Percentiles rank a stretch among this genome's conserved stretches.
Evolutionary conservation across 2,329 filamentous ascomycete species (phyloP).

Genomic region (Capronia epimyces): DNA sequence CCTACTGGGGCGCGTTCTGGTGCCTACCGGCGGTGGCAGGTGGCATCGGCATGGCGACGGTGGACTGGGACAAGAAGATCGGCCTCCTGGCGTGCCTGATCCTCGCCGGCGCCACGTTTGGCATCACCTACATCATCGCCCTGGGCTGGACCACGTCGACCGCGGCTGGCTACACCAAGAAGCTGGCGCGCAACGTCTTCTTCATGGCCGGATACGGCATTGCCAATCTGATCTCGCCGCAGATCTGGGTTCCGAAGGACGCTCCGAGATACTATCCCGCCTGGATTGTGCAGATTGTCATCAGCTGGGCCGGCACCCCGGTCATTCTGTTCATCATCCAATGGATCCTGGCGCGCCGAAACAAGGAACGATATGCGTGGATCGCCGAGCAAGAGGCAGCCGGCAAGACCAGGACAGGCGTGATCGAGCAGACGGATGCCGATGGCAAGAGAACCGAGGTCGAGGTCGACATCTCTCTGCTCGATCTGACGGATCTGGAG

Average conservation of each 20-base stretch:
- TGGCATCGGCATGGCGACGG: constrained; percentile 28
- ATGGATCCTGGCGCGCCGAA: constrained; percentile 35
- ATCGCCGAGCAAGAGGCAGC: constrained; percentile 25
- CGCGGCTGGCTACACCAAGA: constrained; percentile 29
- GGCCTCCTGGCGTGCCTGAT: constrained; percentile 37
- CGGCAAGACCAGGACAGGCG: constrained; percentile 27
- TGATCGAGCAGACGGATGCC: constrained; percentile 29
- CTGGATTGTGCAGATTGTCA: constrained; percentile 30
- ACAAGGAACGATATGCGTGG: constrained; percentile 30
- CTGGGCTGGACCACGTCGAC: constrained; percentile 39
- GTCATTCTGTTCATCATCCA: constrained; percentile 39
- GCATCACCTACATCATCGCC: constrained; percentile 38
- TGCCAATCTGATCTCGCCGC: constrained; percentile 42
- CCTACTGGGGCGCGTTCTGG: constrained; percentile 28
- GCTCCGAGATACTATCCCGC: constrained; percentile 30
- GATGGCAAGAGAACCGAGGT: constrained; percentile 31
- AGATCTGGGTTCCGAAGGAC: constrained; percentile 38
- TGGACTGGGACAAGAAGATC: constrained; percentile 38
- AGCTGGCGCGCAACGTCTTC: constrained; percentile 33
- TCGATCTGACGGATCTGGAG: constrained; percentile 36
- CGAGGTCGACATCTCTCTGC: constrained; percentile 35
- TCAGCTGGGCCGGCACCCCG: constrained; percentile 38
- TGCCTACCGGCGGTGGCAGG: constrained; percentile 29
- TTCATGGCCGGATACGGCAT: constrained; percentile 37
- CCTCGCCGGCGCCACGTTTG: constrained; percentile 35